These are phyloP conservation scores for Odontarrhena argentea DNA, from an alignment of 345 rosid species.

Conservation along the genomic window DNA sequence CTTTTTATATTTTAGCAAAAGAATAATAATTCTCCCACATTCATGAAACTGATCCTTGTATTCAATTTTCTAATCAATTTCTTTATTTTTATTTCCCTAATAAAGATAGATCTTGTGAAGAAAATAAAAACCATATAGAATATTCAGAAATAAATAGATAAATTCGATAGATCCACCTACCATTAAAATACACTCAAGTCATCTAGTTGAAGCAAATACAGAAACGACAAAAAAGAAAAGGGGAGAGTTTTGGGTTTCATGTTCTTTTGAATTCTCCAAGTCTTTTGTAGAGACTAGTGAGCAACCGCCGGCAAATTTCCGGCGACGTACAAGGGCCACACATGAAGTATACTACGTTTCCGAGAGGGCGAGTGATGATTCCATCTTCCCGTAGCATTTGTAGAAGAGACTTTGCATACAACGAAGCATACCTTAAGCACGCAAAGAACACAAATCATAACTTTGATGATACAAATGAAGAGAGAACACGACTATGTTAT, in stretches of 20 bases:
- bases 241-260: neutral
- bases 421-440: conserved; percentile 66
- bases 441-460: neutral
- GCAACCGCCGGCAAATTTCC: conserved; percentile 57
- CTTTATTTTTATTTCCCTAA: conserved; percentile 6
- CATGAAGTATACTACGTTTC: conserved; percentile 86
- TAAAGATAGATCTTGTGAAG: conserved; percentile 14
- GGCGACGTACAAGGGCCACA: conserved; percentile 87
- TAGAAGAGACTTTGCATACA: conserved; percentile 64
- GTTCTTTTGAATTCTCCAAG: conserved; percentile 53
- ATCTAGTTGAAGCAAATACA: neutral
- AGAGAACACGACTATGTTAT: neutral
- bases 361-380: conserved; percentile 77
- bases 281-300: conserved; percentile 56
- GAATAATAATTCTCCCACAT: neutral
- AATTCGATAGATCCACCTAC: conserved; percentile 6
- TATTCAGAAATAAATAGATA: too few species aligned
- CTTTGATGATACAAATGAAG: neutral
- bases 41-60: conserved; percentile 1
- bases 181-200: neutral
- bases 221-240: neutral
- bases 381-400: conserved; percentile 75
- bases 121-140: neutral
- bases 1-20: neutral
- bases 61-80: neutral